Conservation (phyloP, 2,329 filamentous ascomycete species). For the Talaromyces piceae region DNA sequence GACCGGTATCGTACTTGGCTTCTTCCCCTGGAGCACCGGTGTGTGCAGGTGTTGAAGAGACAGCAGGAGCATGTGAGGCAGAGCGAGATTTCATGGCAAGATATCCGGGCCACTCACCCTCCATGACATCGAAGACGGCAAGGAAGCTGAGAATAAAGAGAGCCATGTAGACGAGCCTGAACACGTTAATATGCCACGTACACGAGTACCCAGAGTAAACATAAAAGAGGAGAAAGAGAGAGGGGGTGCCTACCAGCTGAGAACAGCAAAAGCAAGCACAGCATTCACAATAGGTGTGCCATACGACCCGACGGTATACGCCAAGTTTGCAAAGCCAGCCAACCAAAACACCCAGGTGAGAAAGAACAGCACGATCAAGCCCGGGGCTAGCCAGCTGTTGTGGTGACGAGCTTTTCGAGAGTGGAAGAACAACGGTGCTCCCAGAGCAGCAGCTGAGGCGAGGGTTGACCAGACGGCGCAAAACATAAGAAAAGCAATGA, state of each 20-base stretch:
- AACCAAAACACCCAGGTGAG: conserved; percentile 27
- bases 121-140: conserved; percentile 20
- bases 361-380: conserved; percentile 18
- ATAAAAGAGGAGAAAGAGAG: neutral
- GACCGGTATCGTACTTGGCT: conserved; percentile 10
- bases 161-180: conserved; percentile 23
- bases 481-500: conserved; percentile 21
- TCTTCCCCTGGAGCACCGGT: conserved; percentile 8
- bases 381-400: conserved; percentile 17
- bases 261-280: conserved; percentile 22
- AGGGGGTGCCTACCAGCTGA: conserved; percentile 19
- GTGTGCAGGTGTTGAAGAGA: conserved; percentile 2
- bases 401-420: conserved; percentile 14
- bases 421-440: conserved; percentile 17
- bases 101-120: conserved; percentile 22
- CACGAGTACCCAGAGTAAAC: no score
- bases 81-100: conserved; percentile 4
- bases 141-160: conserved; percentile 22
- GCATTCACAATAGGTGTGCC: conserved; percentile 17
- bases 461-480: conserved; percentile 21
- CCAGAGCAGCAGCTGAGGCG: conserved; percentile 13
- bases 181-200: neutral
- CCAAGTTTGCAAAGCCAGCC: conserved; percentile 23
- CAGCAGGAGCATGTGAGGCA: neutral
- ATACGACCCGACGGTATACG: conserved; percentile 11